Conservation (phyloP, 192 early-diverging fungal species). For the Allomyces javanicus region DNA sequence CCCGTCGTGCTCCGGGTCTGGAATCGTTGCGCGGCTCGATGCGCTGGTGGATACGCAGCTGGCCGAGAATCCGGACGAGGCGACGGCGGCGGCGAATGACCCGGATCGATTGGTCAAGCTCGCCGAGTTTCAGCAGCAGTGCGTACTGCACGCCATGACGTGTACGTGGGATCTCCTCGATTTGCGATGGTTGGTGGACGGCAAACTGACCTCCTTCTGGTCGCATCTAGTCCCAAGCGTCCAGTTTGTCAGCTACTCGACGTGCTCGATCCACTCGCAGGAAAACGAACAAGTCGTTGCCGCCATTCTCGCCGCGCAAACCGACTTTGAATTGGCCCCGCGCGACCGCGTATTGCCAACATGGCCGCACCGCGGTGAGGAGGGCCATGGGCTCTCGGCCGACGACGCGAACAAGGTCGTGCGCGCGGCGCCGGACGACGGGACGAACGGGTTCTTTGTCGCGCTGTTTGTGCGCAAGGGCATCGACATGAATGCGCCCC, state of each 20-base stretch:
- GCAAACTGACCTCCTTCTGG: neutral
- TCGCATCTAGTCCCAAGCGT: conserved; percentile 41
- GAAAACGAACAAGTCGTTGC: conserved; percentile 95
- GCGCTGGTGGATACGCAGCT: conserved; percentile 45
- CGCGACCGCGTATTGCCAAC: conserved; percentile 42
- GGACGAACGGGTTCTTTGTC: conserved; percentile 93
- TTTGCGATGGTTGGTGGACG: conserved; percentile 3
- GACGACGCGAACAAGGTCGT: conserved; percentile 43
- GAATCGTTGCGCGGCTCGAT: conserved; percentile 78
- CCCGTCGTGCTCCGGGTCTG: conserved; percentile 90
- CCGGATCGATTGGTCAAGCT: conserved; percentile 45
- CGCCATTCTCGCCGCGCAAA: conserved; percentile 30
- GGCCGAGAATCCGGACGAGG: conserved; percentile 7
- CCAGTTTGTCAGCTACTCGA: conserved; percentile 81
- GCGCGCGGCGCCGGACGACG: conserved; percentile 54
- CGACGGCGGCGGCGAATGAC: conserved; percentile 10
- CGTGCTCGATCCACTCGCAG: conserved; percentile 75
- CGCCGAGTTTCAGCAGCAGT: conserved; percentile 66
- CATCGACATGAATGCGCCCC: conserved; percentile 4
- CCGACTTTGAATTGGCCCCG: conserved; percentile 32
- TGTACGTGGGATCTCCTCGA: conserved; percentile 15
- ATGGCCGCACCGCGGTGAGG: conserved; percentile 57
- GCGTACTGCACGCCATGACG: conserved; percentile 65
- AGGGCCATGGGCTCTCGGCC: conserved; percentile 12
- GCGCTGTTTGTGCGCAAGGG: conserved; percentile 60